Evolutionary conservation across 2,329 filamentous ascomycete species (phyloP).

Genomic region (Aureobasidium lini): DNA sequence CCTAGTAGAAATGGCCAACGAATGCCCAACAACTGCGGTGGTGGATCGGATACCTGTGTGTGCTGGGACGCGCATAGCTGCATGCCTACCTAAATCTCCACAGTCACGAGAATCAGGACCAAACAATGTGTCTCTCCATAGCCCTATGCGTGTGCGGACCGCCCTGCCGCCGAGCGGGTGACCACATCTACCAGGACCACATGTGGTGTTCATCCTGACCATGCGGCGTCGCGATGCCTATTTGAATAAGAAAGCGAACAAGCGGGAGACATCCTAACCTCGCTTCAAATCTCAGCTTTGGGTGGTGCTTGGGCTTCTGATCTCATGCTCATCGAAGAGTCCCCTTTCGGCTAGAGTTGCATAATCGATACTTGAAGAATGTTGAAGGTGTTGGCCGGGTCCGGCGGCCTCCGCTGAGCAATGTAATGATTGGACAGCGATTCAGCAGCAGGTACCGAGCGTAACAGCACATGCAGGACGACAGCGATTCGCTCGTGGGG

Average conservation of each 20-base stretch:
- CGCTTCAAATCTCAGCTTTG: neutral
- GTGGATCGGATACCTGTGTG: neutral
- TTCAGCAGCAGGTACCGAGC: neutral
- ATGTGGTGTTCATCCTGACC: constrained; percentile 3
- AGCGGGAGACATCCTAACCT: neutral
- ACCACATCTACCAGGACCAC: constrained; percentile 2
- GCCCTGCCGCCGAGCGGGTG: neutral
- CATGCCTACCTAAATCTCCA: neutral
- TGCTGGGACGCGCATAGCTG: neutral
- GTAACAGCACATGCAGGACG: constrained; percentile 5
- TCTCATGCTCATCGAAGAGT: neutral
- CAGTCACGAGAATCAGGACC: constrained; percentile 7
- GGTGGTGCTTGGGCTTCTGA: neutral
- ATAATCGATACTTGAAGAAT: neutral
- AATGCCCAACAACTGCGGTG: neutral
- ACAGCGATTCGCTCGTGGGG: neutral
- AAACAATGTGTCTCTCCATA: neutral
- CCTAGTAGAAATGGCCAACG: neutral
- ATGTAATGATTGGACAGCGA: neutral
- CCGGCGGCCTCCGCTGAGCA: neutral
- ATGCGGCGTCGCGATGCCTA: neutral
- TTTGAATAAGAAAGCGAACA: neutral
- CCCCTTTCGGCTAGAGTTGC: constrained; percentile 2
- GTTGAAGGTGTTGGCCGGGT: neutral
- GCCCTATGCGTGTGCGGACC: neutral